A percentile compares a stretch with the other conserved stretches of the same genome.
These are phyloP conservation scores for Themeda triandra DNA, from an alignment of 176 grass and related monocot species.

Conservation along the genomic window DNA sequence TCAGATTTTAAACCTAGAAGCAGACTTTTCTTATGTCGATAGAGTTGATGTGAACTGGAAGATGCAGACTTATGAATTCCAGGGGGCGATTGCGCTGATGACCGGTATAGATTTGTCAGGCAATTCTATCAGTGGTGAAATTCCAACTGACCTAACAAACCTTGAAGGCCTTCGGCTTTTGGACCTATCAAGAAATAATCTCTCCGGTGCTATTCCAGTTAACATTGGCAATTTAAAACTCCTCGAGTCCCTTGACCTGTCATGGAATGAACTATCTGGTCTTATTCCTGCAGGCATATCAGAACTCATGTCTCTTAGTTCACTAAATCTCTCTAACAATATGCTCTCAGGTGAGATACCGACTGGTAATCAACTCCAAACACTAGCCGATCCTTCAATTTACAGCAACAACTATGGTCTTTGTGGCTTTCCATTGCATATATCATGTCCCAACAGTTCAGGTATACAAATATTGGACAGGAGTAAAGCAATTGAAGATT, in stretches of 20 bases:
- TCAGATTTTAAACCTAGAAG: slow-evolving; percentile 17
- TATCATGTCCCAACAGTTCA: background rate
- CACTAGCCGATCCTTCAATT: slow-evolving; percentile 26
- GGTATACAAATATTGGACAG: background rate
- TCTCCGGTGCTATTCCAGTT: background rate
- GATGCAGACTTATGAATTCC: slow-evolving; percentile 19
- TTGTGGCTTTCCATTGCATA: slow-evolving; percentile 13
- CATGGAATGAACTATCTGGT: slow-evolving; percentile 33
- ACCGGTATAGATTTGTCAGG: slow-evolving; percentile 31
- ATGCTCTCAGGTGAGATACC: slow-evolving; percentile 31
- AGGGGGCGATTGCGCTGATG: background rate
- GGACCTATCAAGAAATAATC: slow-evolving; percentile 26
- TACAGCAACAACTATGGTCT: slow-evolving; percentile 30
- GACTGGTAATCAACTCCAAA: slow-evolving; percentile 37
- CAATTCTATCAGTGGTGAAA: background rate
- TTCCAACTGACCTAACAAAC: background rate
- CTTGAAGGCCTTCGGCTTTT: slow-evolving; percentile 16
- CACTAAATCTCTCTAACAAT: slow-evolving; percentile 22
- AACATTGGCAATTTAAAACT: slow-evolving; percentile 8
- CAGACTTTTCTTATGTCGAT: background rate
- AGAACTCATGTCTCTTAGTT: slow-evolving; percentile 4
- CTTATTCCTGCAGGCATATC: slow-evolving; percentile 22
- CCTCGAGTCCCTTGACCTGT: slow-evolving; percentile 33
- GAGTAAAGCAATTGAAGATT: background rate
- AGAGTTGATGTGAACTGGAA: slow-evolving; percentile 30